Conservation (phyloP, 2,329 filamentous ascomycete genomes). For the Lasiodiplodia sp. region DNA sequence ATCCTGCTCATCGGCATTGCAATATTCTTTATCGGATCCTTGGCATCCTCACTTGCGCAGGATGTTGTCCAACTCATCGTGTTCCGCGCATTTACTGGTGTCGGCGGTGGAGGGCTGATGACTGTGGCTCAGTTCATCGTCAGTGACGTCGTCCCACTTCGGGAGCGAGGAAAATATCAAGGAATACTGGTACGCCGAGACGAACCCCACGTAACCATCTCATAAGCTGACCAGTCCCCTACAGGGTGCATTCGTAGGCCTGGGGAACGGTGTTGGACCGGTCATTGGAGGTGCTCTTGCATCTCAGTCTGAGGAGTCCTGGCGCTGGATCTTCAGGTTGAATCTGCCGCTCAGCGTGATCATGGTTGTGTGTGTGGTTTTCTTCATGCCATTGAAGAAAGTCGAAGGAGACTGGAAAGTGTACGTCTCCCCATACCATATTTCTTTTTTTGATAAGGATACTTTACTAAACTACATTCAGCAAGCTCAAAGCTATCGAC, state of each 20-base stretch:
- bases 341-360: constrained; percentile 62
- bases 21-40: constrained; percentile 57
- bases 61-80: constrained; percentile 49
- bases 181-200: constrained; percentile 33
- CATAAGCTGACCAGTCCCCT: background rate
- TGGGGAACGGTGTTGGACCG: constrained; percentile 63
- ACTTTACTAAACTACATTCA: constrained; percentile 34
- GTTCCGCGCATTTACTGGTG: constrained; percentile 36
- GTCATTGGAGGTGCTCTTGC: constrained; percentile 62
- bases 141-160: constrained; percentile 39
- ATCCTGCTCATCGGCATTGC: constrained; percentile 58
- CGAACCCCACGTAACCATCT: too few relatives aligned
- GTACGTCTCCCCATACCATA: constrained; percentile 23
- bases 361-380: constrained; percentile 56
- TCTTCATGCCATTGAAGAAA: constrained; percentile 65
- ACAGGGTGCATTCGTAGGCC: constrained; percentile 59
- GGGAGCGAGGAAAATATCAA: constrained; percentile 41
- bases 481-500: constrained; percentile 60
- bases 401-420: constrained; percentile 59
- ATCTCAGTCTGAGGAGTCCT: constrained; percentile 33
- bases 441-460: background rate
- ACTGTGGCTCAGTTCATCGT: constrained; percentile 41
- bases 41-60: constrained; percentile 53
- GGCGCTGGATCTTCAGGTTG: constrained; percentile 43
- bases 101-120: constrained; percentile 37